Base-by-base conservation (phyloP, 805 yeast species). In the Wickerhamomyces mucosus region DNA sequence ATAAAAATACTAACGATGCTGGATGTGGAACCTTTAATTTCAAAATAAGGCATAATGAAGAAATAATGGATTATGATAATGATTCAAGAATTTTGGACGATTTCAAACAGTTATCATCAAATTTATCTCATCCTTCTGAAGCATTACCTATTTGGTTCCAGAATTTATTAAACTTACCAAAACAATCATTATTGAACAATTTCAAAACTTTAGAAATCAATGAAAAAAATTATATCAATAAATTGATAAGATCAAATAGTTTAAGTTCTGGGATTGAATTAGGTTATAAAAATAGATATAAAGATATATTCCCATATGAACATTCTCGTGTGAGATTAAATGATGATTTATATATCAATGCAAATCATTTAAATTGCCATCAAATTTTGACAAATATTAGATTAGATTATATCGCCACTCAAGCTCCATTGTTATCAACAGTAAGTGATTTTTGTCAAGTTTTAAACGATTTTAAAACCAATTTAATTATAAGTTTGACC, bases 391-490 rank as follows among this genome's bases (percentile, higher is more conserved):
- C 53, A 44, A 64, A 48, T 48, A 60, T 40, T 4, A 48, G 50
- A 34, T 57, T 42, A 50, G 49, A 63, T 23, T 81, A 79, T 47
- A 81, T 88, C 39, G 96, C 95, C 1, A 72, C 94, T 2, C 96
- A 89, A 51, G 98, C 96, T 2, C 98, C 98, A 3, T 52, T 82
- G 26, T 64, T 63, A 3, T 66, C 71, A 15, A 89, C 97, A 0
- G 66, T 78, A 26, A 81, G 78, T 21, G 96, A 89, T 53, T 89
- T 92, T 49, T 89, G 96, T 95, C 79, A 75, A 41, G 82, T 85
- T 51, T 71, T 83, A 1, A 63, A 74, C 37, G 70, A 77, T 22
- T 72, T 82, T 44, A 54, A 65, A 4, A 67, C 75, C 7, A 75
- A 80, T n/a, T 58, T 88, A 2, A 74, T 89, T 26, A 56, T 89